Conservation (phyloP, 2,329 filamentous ascomycete genomes). For the Drechslerella stenobrocha region DNA sequence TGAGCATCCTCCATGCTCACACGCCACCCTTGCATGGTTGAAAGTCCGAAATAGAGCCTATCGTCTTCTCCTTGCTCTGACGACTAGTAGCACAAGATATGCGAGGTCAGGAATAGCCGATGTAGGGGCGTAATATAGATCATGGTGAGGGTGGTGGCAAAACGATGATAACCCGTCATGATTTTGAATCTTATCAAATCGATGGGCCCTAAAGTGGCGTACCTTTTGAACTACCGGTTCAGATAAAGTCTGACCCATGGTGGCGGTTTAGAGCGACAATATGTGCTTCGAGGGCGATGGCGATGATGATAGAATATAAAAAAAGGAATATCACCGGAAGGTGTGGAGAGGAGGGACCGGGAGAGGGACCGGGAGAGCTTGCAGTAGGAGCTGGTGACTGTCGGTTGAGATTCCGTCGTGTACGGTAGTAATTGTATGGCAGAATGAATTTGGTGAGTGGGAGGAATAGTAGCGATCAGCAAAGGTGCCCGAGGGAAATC, state of each 20-base stretch:
- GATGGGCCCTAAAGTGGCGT: conserved; percentile 50
- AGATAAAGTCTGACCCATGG: conserved; percentile 98
- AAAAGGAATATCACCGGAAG: no score
- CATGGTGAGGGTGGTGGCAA: neutral
- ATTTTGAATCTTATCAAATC: no score
- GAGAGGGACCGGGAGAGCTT: conserved; percentile 10
- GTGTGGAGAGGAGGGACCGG: conserved; percentile 52
- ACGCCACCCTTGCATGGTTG: conserved; percentile 99
- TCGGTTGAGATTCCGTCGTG: no score
- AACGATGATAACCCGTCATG: neutral
- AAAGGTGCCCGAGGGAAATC: neutral
- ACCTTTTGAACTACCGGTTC: conserved; percentile 99
- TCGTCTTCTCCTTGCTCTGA: conserved; percentile 92
- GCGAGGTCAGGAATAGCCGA: neutral
- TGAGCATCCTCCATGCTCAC: conserved; percentile 99
- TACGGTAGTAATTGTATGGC: no score
- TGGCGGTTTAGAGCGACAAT: conserved; percentile 55
- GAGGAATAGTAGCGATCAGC: neutral
- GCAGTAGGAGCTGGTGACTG: neutral
- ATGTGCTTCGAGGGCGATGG: conserved; percentile 47
- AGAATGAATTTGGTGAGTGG: neutral
- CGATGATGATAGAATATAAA: conserved; percentile 28
- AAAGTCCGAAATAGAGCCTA: conserved; percentile 87
- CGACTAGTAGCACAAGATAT: conserved; percentile 63
- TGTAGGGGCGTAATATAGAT: neutral